These are phyloP conservation scores for Crithidia acanthocephali DNA, from an alignment of 208 protist genomes.

Conservation along the genomic window DNA sequence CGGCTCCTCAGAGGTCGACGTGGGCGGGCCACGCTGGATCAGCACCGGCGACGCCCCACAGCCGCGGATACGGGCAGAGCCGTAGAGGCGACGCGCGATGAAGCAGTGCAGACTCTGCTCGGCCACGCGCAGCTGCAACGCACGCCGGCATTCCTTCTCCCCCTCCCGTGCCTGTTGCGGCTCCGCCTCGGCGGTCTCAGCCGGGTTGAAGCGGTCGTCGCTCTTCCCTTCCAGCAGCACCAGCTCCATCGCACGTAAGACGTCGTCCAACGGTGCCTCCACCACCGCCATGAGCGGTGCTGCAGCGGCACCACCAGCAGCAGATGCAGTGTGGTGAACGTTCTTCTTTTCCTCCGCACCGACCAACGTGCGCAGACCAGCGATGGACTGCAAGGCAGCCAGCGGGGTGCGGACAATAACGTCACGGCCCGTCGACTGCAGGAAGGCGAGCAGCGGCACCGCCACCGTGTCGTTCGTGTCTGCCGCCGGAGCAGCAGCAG, in stretches of 20 bases:
- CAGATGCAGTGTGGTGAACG: no score
- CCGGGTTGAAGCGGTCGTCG: slow-evolving; percentile 32
- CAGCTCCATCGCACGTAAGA: slow-evolving; percentile 49
- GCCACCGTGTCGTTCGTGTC: background rate
- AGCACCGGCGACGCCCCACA: slow-evolving; percentile 62
- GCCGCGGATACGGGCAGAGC: slow-evolving; percentile 28
- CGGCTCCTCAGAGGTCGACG: slow-evolving; percentile 64
- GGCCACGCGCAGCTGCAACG: slow-evolving; percentile 24
- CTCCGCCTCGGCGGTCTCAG: background rate
- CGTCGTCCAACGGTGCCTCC: slow-evolving; percentile 28
- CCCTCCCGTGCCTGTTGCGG: background rate
- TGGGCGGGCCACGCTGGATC: slow-evolving; percentile 50
- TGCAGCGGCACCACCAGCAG: background rate
- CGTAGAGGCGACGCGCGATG: slow-evolving; percentile 75
- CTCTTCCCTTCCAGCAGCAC: slow-evolving; percentile 46
- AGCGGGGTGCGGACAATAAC: slow-evolving; percentile 33
- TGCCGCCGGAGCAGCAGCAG: background rate
- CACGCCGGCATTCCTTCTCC: background rate
- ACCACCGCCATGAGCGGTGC: slow-evolving; percentile 10
- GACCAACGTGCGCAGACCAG: slow-evolving; percentile 17
- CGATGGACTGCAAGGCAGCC: slow-evolving; percentile 25
- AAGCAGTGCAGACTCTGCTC: slow-evolving; percentile 68
- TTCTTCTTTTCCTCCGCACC: background rate
- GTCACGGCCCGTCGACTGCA: slow-evolving; percentile 13
- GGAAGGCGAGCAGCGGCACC: slow-evolving; percentile 10